phyloP scores from a whole-genome alignment of 805 yeast species.

The Wickerhamia fluorescens region DNA sequence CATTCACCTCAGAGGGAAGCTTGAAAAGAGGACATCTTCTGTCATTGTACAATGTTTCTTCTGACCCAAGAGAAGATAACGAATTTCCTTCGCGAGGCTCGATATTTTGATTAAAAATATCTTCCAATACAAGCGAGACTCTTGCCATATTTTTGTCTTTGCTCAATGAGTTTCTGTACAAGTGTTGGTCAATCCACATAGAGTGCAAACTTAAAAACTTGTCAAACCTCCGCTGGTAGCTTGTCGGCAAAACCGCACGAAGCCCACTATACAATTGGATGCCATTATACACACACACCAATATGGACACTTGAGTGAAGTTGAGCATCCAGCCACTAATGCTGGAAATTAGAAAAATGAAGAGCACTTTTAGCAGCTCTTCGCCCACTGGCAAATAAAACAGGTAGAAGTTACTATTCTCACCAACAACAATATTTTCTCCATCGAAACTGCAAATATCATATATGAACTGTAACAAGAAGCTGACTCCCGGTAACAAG shows the following conservation, averaged over 20 bases:
- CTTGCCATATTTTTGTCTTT: too few species aligned
- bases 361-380: slow-evolving; percentile 4
- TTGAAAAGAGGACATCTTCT: too few species aligned
- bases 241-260: background rate
- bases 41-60: too few species aligned
- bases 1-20: too few species aligned
- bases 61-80: too few species aligned
- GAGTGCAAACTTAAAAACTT: slow-evolving; percentile 12
- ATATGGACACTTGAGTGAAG: slow-evolving; percentile 6
- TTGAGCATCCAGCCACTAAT: slow-evolving; percentile 1
- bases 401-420: slow-evolving; percentile 4
- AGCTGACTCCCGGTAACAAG: slow-evolving; percentile 4
- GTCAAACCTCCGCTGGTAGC: slow-evolving; percentile 8
- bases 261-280: background rate
- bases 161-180: too few species aligned
- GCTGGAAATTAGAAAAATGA: slow-evolving; percentile 3
- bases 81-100: too few species aligned
- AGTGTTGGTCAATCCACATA: slow-evolving; percentile 11
- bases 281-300: slow-evolving; percentile 5
- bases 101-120: too few species aligned
- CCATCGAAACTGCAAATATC: too few species aligned
- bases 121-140: too few species aligned
- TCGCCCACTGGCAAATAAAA: slow-evolving; percentile 13
- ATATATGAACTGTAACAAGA: slow-evolving; percentile 6
- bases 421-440: slow-evolving; percentile 6